Conservation (phyloP, 495 filamentous ascomycete species). For the Penicillium fimorum region DNA sequence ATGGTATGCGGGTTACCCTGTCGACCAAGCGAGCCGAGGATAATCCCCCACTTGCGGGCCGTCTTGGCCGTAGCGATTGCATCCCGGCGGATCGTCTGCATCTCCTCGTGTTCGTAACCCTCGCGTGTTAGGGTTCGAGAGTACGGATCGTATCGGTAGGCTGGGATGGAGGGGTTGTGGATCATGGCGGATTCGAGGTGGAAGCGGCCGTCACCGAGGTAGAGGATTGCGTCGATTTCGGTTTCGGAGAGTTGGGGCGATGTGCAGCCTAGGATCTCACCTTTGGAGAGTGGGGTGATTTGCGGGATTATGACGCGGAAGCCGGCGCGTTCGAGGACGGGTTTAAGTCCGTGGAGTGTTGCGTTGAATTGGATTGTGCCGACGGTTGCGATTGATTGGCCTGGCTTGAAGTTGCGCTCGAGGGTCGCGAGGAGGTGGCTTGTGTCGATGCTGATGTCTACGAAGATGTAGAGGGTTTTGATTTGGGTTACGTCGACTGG, state of each 20-base stretch:
- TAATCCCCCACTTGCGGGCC: conserved; percentile 89
- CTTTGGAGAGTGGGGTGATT: conserved; percentile 85
- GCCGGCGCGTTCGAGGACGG: conserved; percentile 73
- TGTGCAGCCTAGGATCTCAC: conserved; percentile 95
- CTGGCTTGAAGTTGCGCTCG: conserved; percentile 80
- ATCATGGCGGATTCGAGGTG: conserved; percentile 99
- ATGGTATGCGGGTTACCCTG: conserved; percentile 96
- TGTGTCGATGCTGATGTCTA: conserved; percentile 94
- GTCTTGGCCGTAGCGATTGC: conserved; percentile 72
- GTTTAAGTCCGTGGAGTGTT: conserved; percentile 79
- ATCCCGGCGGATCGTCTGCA: conserved; percentile 73
- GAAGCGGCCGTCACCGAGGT: conserved; percentile 94
- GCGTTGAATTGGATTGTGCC: conserved; percentile 99
- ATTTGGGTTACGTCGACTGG: conserved; percentile 94
- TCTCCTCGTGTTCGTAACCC: conserved; percentile 83
- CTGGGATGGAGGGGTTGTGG: conserved; percentile 84
- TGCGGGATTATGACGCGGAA: conserved; percentile 85
- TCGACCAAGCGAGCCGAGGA: conserved; percentile 85
- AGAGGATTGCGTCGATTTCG: conserved; percentile 75
- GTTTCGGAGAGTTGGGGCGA: conserved; percentile 66
- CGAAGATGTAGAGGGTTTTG: conserved; percentile 95
- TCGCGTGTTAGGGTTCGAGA: conserved; percentile 87
- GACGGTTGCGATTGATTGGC: conserved; percentile 86
- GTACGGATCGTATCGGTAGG: conserved; percentile 97
- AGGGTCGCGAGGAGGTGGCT: conserved; percentile 80